phyloP scores from a whole-genome alignment of 2,329 filamentous ascomycete species.

The Cytospora piceicola region DNA sequence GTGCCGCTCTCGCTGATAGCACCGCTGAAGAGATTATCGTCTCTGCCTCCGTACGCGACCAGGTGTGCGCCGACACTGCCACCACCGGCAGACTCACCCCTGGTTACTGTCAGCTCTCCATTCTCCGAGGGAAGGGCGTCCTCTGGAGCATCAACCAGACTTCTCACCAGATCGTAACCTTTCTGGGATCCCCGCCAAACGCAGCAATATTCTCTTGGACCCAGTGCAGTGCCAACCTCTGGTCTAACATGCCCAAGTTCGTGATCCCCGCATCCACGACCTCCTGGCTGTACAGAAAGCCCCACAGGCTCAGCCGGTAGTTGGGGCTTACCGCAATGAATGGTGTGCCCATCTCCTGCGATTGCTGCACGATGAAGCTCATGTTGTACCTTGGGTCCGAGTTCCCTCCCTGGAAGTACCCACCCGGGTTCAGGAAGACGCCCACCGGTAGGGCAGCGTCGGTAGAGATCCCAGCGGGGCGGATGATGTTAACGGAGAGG shows the following conservation, averaged over 20 bases:
- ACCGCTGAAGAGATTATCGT: conserved; percentile 51
- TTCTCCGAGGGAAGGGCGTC: background rate
- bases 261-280: conserved; percentile 45
- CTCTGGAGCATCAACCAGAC: background rate
- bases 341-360: conserved; percentile 47
- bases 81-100: conserved; percentile 51
- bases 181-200: conserved; percentile 46
- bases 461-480: conserved; percentile 48
- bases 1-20: conserved; percentile 34
- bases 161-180: conserved; percentile 39
- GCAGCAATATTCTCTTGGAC: conserved; percentile 48
- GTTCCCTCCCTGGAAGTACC: conserved; percentile 36
- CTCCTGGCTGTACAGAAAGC: conserved; percentile 49
- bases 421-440: conserved; percentile 60
- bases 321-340: conserved; percentile 54
- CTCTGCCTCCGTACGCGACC: conserved; percentile 40
- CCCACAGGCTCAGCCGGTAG: conserved; percentile 51
- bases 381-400: conserved; percentile 60
- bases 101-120: conserved; percentile 34
- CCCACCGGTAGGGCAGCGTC: conserved; percentile 56
- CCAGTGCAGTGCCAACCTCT: conserved; percentile 50
- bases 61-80: conserved; percentile 40
- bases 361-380: conserved; percentile 58
- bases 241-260: conserved; percentile 53
- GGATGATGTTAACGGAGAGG: conserved; percentile 59